Percentiles rank a stretch among this genome's conserved stretches.
Evolutionary conservation across 179 eudicot genomes (phyloP).

Genomic region (Silene vulgaris): DNA sequence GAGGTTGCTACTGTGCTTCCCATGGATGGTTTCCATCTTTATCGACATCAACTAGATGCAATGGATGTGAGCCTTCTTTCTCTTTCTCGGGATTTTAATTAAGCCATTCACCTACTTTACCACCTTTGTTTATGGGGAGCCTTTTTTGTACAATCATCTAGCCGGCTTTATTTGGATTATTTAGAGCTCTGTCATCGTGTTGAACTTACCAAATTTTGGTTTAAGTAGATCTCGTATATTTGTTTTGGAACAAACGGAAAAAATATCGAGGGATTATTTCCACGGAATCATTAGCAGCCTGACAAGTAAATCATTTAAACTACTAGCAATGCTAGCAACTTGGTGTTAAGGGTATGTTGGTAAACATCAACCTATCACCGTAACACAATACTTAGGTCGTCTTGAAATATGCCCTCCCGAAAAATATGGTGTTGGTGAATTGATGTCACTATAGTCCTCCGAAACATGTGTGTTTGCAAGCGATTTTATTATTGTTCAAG

Average conservation of each 20-base stretch:
- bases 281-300: too few species aligned
- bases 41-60: slow-evolving; percentile 80
- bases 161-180: background rate
- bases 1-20: slow-evolving; percentile 80
- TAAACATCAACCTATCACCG: too few species aligned
- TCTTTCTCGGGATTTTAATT: background rate
- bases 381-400: too few species aligned
- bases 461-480: background rate
- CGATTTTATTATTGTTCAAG: background rate
- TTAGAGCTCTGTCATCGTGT: background rate
- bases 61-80: slow-evolving; percentile 61
- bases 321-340: too few species aligned
- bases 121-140: too few species aligned
- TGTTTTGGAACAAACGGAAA: background rate
- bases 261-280: background rate
- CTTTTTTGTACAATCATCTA: too few species aligned
- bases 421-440: too few species aligned
- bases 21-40: slow-evolving; percentile 99
- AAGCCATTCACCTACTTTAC: background rate
- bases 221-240: background rate
- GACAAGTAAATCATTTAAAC: too few species aligned
- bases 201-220: background rate
- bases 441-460: background rate
- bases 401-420: too few species aligned
- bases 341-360: too few species aligned